These are phyloP conservation scores for Hortaea sp. DNA, from an alignment of 2,329 filamentous ascomycete species.

Conservation along the genomic window DNA sequence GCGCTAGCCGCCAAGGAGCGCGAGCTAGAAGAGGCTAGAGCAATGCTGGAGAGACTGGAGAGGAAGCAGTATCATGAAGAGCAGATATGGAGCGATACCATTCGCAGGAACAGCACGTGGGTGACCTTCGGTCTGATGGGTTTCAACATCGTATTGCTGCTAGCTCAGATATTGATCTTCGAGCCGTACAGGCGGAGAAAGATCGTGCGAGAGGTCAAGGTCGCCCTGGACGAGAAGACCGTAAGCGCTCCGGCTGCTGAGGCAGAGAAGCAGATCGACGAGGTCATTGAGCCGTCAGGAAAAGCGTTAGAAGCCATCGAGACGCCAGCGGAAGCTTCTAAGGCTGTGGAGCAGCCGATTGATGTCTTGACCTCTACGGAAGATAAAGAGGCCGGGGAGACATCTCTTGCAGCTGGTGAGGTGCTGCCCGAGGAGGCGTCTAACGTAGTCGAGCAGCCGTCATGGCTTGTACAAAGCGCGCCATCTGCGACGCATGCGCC, in stretches of 20 bases:
- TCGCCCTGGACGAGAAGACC: conserved; percentile 60
- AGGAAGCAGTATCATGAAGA: conserved; percentile 93
- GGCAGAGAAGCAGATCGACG: conserved; percentile 15
- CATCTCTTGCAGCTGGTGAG: conserved; percentile 11
- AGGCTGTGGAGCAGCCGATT: conserved; percentile 1
- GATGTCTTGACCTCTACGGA: background rate
- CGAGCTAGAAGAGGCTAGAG: conserved; percentile 66
- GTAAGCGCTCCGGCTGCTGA: conserved; percentile 20
- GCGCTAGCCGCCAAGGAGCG: conserved; percentile 65
- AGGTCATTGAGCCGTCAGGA: conserved; percentile 11
- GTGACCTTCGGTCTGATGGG: conserved; percentile 98
- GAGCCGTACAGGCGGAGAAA: conserved; percentile 82
- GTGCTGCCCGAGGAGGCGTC: conserved; percentile 15
- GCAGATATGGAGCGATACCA: conserved; percentile 98
- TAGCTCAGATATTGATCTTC: conserved; percentile 62
- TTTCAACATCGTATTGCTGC: conserved; percentile 80
- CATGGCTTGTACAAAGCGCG: conserved; percentile 3
- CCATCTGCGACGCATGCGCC: background rate
- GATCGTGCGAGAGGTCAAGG: conserved; percentile 67
- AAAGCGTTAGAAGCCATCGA: conserved; percentile 6
- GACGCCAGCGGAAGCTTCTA: conserved; percentile 4
- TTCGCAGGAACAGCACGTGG: conserved; percentile 92
- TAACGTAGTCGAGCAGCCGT: background rate
- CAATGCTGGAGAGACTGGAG: conserved; percentile 70
- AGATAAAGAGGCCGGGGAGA: background rate